Evolutionary conservation across 2,329 filamentous ascomycete genomes (phyloP), one percentile per base, ranked within the genome.

Genomic region (Fusarium devonianum): DNA sequence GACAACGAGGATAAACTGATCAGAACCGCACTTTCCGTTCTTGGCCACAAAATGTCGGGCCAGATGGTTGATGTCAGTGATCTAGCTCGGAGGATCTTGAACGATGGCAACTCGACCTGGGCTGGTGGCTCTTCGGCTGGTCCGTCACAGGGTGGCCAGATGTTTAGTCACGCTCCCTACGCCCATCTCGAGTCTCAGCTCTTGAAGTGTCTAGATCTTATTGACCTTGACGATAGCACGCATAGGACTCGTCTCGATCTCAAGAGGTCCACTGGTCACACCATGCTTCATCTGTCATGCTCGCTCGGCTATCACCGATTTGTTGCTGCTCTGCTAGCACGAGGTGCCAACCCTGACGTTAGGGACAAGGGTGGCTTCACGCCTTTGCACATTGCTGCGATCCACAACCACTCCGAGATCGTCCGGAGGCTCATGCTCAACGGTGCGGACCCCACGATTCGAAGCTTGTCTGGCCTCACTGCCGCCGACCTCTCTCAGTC

Each of bases 291-390:
- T 64, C 77, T 92, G 54, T 89, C 89, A 2, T 89, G 86, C 60
- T 88, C 88, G 7, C 74, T 92, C 10, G 90, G 90, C 5, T 81
- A 91, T 60, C 82, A 86, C 56, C 83, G 88, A 35, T 87, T 95
- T 56, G 89, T 89, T 38, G 88, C 88, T 10, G 89, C 86, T 21
- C 78, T 95, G 18, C 75, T 95, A 14, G 88, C 86, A 8, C 82
- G 89, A 56, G 89, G 90, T n/a, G 90, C 89, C 14, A 87, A 88
- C 64, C 84, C 87, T 1, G 86, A 93, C 63, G 76, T 85, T 26
- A 82, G 85, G 45, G 91, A 96, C 67, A 87, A 85, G 55, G 87
- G 88, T 38, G 90, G 90, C 16, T 93, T 90, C 70, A 91, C 89
- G 4, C 85, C 91, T 11, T 80, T 95, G 74, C 90, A 95, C 69